Percentiles rank a stretch among this genome's conserved stretches.
Evolutionary conservation across 768 basidiomycete species (phyloP).

Genomic region (Piloderma croceum): DNA sequence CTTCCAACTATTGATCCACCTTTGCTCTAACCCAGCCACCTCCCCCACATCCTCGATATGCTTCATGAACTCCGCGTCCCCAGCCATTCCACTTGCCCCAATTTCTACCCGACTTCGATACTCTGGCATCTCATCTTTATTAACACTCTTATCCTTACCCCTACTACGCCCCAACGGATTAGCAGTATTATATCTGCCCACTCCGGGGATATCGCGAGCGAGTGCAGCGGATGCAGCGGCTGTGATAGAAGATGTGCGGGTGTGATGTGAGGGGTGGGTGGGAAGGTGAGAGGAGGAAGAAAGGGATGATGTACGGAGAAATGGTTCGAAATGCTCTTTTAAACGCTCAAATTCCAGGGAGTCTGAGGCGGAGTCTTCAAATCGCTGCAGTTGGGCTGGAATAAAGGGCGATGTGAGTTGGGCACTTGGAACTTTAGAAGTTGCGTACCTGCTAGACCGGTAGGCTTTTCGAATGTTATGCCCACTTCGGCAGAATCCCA

Average conservation of each 20-base stretch:
- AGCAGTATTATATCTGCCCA: constrained; percentile 70
- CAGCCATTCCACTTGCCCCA: constrained; percentile 54
- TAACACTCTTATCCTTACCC: constrained; percentile 57
- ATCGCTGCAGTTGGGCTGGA: constrained; percentile 87
- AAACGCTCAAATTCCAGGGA: constrained; percentile 87
- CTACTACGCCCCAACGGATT: constrained; percentile 42
- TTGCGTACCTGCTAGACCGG: constrained; percentile 80
- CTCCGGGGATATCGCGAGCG: constrained; percentile 80
- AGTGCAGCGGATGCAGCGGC: constrained; percentile 84
- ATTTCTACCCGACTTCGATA: constrained; percentile 71
- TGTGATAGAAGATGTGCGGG: constrained; percentile 77
- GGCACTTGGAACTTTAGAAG: neutral
- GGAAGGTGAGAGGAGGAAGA: constrained; percentile 58
- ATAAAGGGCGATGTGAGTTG: constrained; percentile 3
- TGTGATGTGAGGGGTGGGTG: constrained; percentile 55
- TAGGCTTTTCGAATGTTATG: constrained; percentile 93
- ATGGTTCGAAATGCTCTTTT: constrained; percentile 96
- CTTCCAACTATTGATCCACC: constrained; percentile 80
- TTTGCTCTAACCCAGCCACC: constrained; percentile 67
- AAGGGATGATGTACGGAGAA: constrained; percentile 77
- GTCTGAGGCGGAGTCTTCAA: constrained; percentile 80
- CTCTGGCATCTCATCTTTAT: constrained; percentile 73
- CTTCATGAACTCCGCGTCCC: constrained; percentile 65
- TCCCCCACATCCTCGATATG: constrained; percentile 56
- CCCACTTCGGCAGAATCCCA: constrained; percentile 94